These are phyloP conservation scores for Trametes sp. DNA, from an alignment of 1,284 basidiomycete species.

Conservation along the genomic window DNA sequence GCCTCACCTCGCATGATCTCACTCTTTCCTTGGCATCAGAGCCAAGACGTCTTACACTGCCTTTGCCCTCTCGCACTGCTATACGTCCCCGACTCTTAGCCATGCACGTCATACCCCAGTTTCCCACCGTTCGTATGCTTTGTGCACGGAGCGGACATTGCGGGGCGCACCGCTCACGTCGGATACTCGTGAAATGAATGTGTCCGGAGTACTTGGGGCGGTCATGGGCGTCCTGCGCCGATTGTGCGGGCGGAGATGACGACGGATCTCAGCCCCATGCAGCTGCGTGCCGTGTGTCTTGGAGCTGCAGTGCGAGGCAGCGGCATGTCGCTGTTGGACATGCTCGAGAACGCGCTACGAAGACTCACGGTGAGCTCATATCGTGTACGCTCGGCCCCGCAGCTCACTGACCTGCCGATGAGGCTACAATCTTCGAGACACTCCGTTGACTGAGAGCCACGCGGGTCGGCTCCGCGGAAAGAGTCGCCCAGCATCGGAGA, in stretches of 20 bases:
- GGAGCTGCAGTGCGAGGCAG: background rate
- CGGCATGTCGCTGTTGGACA: background rate
- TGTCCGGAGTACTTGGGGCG: background rate
- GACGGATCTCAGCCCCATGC: background rate
- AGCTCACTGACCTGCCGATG: too few relatives aligned
- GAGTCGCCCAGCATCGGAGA: background rate
- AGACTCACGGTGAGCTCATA: background rate
- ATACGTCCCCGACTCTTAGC: constrained; percentile 25
- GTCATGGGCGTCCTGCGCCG: background rate
- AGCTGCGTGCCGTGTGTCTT: background rate
- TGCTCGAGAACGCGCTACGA: background rate
- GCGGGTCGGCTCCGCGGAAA: background rate
- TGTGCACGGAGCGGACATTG: background rate
- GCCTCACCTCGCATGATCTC: background rate
- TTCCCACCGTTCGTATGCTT: too few relatives aligned
- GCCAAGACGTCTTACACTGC: constrained; percentile 30
- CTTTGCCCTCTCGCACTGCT: constrained; percentile 22
- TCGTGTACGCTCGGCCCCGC: too few relatives aligned
- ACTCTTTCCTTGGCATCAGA: background rate
- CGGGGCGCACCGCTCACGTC: background rate
- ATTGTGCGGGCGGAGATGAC: background rate
- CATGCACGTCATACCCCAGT: too few relatives aligned
- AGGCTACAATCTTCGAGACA: background rate
- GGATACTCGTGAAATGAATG: background rate
- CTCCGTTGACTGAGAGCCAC: background rate